Conservation (phyloP, 2,329 filamentous ascomycete species). For the Phaeosphaeriaceae sp. region DNA sequence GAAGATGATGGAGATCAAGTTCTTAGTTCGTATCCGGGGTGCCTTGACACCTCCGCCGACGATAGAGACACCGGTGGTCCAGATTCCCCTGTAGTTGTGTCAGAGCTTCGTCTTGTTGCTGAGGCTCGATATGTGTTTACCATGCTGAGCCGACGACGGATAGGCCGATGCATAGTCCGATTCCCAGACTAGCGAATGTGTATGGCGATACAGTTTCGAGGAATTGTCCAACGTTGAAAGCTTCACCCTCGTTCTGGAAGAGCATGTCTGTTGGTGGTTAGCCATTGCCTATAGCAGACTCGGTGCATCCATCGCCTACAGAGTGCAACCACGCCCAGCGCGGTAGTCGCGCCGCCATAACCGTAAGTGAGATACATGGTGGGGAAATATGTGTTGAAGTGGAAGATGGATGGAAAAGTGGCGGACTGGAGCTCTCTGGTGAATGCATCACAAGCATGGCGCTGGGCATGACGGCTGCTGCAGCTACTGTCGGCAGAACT, state of each 20-base stretch:
- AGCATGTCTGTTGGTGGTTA: slow-evolving; percentile 79
- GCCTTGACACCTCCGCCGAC: slow-evolving; percentile 95
- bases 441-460: slow-evolving; percentile 29
- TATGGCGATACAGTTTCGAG: slow-evolving; percentile 93
- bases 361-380: slow-evolving; percentile 77
- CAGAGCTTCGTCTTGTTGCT: slow-evolving; percentile 13
- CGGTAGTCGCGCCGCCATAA: slow-evolving; percentile 69
- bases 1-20: slow-evolving; percentile 99
- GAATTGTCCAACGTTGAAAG: slow-evolving; percentile 96
- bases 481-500: slow-evolving; percentile 5
- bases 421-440: slow-evolving; percentile 35
- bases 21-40: slow-evolving; percentile 98
- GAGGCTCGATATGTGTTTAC: slow-evolving; percentile 60
- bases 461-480: slow-evolving; percentile 32
- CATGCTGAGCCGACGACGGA: slow-evolving; percentile 98
- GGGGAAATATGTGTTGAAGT: slow-evolving; percentile 18
- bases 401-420: slow-evolving; percentile 33
- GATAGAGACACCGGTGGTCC: slow-evolving; percentile 97
- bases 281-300: slow-evolving; percentile 31
- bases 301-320: slow-evolving; percentile 64
- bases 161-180: slow-evolving; percentile 91
- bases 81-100: slow-evolving; percentile 78
- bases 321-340: slow-evolving; percentile 75
- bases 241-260: slow-evolving; percentile 93
- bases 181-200: slow-evolving; percentile 89